Evolutionary conservation across 2,329 filamentous ascomycete species (phyloP), one percentile per base, ranked within the genome.

Genomic region (Neofusicoccum ribis): DNA sequence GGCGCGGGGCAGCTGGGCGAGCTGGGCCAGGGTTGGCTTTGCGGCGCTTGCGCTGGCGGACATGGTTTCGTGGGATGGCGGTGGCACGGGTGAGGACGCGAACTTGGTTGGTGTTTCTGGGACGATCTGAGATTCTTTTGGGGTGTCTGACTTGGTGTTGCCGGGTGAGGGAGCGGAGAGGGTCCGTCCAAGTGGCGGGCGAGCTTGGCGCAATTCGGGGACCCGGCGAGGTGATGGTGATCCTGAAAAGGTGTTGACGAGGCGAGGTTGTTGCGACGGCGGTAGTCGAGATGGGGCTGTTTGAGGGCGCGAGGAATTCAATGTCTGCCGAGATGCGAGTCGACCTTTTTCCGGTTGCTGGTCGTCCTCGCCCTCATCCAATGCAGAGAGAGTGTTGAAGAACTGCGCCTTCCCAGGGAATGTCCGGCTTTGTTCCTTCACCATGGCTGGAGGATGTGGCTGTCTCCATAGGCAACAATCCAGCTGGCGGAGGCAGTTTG

Each of bases 1-100:
- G 41, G 76, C 73, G 59, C 74, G 69, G 12, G 76, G 76, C 4
- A 74, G 27, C 20, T 15, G 46, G 11, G 46, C 54, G 43, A 59
- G 63, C 43, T 59, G 8, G 14, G 27, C 41, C 12, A 60, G 17
- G 3, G 37, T 37, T 7, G 7, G 61, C 17, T 41, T 39, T n/a
- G 14, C 27, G 2, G 14, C 27, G 2, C 9, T 8, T 12, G 39
- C 1, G 23, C 23, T 3, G 43, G 34, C 20, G 15, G 27, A 4
- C 49, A 47, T 56, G 14, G 15, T 46, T 15, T 44, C 14, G 20
- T 9, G n/a, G 9, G n/a, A 27, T 1, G 15, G 23, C 5, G 43
- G 11, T 9, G 5, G 37, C 2, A 51, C 15, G 8, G 52, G 34
- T 17, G 51, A 31, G 11, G 51, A 54, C 1, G 31, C 41, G 17